Base-by-base conservation (phyloP, 2,329 filamentous ascomycete species). In the Dichotomopilus funicola region DNA sequence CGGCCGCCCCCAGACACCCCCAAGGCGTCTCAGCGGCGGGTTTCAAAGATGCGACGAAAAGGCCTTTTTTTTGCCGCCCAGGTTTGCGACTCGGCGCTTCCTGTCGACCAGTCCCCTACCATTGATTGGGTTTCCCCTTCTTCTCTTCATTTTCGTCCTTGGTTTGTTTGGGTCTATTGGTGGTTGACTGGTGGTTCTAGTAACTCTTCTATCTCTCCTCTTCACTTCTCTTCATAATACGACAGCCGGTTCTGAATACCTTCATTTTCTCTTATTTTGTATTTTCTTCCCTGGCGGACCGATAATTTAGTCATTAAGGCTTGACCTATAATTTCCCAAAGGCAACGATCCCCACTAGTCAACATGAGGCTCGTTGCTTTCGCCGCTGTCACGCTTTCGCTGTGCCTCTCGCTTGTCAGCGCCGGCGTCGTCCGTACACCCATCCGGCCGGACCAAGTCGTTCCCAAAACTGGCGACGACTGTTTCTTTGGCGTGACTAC, bases 361-460 rank as follows among this genome's bases (percentile, higher is more conserved):
- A 73, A 66, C 48, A 78, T 77, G 75, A 75, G 74, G 71, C 62
- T 66, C 60, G 56, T 63, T 42, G 58, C 65, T 5, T 31, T 69
- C 62, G 57, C 67, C 59, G 61, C 64, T 51, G 65, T 74, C 13
- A 56, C 78, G 55, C 57, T 78, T 46, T 74, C 75, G 53, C 68
- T 74, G 34, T 72, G 72, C 64, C 70, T 71, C 49, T 75, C 77
- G 3, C 64, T 79, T 49, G 77, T 67, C 64, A 75, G 70, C 60
- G 80, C 80, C 34, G 79, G 75, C 54, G 73, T 83, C 49, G 78
- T 83, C 65, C 76, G 79, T 64, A 80, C 77, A 4, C 80, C 80
- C 50, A 74, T 83, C 61, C 69, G 67, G 43, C 57, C 65, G 27
- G 69, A 82, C 59, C 79, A 82, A 66, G 71, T 82, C 37, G 75